Percentiles rank a stretch among this genome's conserved stretches.
phyloP scores from a whole-genome alignment of 148 eudicot genomes.

The Suaeda aralocaspica region DNA sequence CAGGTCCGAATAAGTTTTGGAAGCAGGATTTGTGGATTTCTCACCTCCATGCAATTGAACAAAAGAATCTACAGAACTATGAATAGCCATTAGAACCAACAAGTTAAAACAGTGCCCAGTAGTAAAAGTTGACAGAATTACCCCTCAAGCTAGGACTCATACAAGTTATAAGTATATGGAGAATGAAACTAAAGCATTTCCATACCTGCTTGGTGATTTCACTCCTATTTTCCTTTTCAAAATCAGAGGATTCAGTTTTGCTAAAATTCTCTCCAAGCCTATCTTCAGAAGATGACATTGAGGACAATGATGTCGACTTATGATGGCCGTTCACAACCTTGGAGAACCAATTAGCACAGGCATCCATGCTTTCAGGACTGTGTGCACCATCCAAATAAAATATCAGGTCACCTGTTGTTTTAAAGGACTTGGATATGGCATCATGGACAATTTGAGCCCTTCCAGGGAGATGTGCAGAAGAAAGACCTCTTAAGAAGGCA shows the following conservation, averaged over 20 bases:
- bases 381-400: conserved; percentile 93
- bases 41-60: conserved; percentile 87
- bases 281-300: conserved; percentile 26
- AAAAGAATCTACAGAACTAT: conserved; percentile 55
- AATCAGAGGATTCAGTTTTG: conserved; percentile 33
- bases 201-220: conserved; percentile 48
- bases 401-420: conserved; percentile 43
- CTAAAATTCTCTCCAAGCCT: conserved; percentile 19
- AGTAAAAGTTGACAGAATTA: neutral
- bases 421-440: conserved; percentile 22
- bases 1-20: conserved; percentile 68
- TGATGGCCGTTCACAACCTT: conserved; percentile 43
- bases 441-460: conserved; percentile 74
- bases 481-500: conserved; percentile 72
- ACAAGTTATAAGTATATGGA: too few relatives aligned
- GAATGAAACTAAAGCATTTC: neutral
- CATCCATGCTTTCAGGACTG: conserved; percentile 89
- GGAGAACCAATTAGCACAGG: conserved; percentile 80
- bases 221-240: conserved; percentile 18
- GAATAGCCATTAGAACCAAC: neutral
- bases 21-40: conserved; percentile 73
- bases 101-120: neutral
- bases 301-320: conserved; percentile 20
- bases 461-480: conserved; percentile 73
- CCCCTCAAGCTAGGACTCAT: neutral